phyloP scores from a whole-genome alignment of 2,329 filamentous ascomycete genomes.

The Aspergillus carbonarius region DNA sequence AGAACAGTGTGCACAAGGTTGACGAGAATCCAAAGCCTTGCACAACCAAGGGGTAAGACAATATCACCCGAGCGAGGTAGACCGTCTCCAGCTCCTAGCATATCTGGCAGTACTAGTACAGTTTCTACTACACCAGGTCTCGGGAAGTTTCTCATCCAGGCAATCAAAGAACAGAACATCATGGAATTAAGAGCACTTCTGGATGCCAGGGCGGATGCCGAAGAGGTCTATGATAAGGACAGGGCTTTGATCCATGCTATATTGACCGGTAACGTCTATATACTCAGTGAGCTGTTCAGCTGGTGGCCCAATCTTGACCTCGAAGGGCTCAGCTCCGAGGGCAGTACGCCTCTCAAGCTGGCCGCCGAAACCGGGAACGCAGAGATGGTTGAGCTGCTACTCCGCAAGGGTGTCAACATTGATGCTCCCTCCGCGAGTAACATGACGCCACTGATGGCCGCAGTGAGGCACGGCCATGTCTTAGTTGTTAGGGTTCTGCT shows the following conservation, averaged over 20 bases:
- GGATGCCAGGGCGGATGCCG: background rate
- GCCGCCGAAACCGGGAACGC: background rate
- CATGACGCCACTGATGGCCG: slow-evolving; percentile 10
- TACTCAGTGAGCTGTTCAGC: background rate
- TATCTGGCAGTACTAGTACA: background rate
- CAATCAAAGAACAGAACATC: background rate
- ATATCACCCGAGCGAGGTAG: background rate
- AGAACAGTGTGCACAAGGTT: background rate
- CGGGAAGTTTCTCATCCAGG: background rate
- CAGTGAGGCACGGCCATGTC: slow-evolving; percentile 4
- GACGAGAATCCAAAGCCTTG: background rate
- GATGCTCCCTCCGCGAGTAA: slow-evolving; percentile 3
- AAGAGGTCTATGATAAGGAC: background rate
- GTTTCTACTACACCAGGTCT: background rate
- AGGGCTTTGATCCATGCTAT: slow-evolving; percentile 9
- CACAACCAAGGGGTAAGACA: background rate
- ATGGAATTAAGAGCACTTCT: background rate
- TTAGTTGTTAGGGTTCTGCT: background rate
- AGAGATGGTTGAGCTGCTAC: background rate
- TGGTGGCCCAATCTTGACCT: background rate
- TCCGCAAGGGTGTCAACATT: background rate
- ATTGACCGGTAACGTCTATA: background rate
- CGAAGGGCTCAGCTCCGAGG: background rate
- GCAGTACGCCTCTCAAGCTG: slow-evolving; percentile 8
- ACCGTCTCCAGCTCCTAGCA: background rate